Conservation (phyloP, 2,329 filamentous ascomycete species). For the Penicillium sp. region DNA sequence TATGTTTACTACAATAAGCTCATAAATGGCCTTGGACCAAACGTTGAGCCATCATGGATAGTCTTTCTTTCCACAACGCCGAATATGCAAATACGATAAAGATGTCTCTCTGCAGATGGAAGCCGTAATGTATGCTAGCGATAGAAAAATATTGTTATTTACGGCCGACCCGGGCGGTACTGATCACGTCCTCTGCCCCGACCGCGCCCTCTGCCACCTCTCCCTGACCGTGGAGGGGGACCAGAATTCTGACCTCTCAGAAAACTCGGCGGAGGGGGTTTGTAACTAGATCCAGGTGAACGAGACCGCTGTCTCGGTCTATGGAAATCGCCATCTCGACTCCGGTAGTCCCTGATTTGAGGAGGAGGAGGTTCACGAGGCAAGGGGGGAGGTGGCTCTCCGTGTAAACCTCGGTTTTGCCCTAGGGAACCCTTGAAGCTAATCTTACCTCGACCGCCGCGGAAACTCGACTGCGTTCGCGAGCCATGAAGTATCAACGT, state of each 20-base stretch:
- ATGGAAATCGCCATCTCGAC: constrained; percentile 23
- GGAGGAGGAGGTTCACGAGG: constrained; percentile 11
- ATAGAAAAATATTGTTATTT: background rate
- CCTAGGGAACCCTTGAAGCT: constrained; percentile 31
- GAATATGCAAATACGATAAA: background rate
- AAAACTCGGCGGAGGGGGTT: background rate
- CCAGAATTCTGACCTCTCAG: background rate
- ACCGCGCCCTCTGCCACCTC: constrained; percentile 19
- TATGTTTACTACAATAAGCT: background rate
- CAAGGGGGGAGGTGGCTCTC: constrained; percentile 7
- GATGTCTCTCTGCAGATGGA: background rate
- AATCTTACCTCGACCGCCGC: constrained; percentile 30
- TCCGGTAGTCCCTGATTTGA: constrained; percentile 19
- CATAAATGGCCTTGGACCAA: background rate
- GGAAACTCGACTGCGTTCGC: background rate
- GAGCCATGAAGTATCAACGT: constrained; percentile 25
- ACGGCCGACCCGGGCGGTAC: constrained; percentile 25
- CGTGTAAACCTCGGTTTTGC: constrained; percentile 23
- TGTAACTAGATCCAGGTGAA: constrained; percentile 21
- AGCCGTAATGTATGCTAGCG: background rate
- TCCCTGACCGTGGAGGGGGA: background rate
- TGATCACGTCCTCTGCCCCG: constrained; percentile 17
- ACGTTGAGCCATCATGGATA: background rate
- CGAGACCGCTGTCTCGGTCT: constrained; percentile 28
- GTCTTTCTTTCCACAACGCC: background rate